Evolutionary conservation across 768 basidiomycete species (phyloP).

Genomic region (Pisolithus sp.): DNA sequence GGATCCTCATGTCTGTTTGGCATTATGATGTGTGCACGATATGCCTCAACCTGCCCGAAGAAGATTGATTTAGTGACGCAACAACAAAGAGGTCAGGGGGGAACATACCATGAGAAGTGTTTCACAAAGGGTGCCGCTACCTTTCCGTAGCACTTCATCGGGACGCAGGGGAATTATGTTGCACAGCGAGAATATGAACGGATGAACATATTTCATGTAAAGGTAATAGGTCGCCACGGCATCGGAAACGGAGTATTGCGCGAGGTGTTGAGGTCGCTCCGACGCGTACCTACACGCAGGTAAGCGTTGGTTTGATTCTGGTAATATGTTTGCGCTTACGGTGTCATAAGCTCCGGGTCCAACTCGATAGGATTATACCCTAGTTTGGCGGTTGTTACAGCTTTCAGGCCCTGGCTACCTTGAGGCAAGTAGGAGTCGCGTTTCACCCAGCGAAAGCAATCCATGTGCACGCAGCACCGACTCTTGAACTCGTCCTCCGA

Average conservation of each 20-base stretch:
- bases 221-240: slow-evolving; percentile 99
- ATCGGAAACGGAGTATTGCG: slow-evolving; percentile 98
- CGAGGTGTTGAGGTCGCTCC: slow-evolving; percentile 90
- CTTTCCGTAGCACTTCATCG: slow-evolving; percentile 94
- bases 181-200: slow-evolving; percentile 98
- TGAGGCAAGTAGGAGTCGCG: slow-evolving; percentile 97
- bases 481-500: slow-evolving; percentile 94
- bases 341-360: slow-evolving; percentile 98
- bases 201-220: slow-evolving; percentile 99
- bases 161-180: slow-evolving; percentile 98
- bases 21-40: slow-evolving; percentile 88
- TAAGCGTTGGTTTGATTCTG: background rate
- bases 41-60: slow-evolving; percentile 81
- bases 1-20: slow-evolving; percentile 95
- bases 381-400: slow-evolving; percentile 91
- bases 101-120: slow-evolving; percentile 87
- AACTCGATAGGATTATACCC: slow-evolving; percentile 97
- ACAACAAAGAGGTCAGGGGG: background rate
- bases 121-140: slow-evolving; percentile 94
- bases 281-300: slow-evolving; percentile 69
- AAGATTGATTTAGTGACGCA: slow-evolving; percentile 10
- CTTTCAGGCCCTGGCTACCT: slow-evolving; percentile 97
- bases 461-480: slow-evolving; percentile 92
- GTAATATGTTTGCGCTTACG: slow-evolving; percentile 48
- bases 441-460: slow-evolving; percentile 99